Conservation (phyloP, 106 monocot species). For the Acorus gramineus region DNA sequence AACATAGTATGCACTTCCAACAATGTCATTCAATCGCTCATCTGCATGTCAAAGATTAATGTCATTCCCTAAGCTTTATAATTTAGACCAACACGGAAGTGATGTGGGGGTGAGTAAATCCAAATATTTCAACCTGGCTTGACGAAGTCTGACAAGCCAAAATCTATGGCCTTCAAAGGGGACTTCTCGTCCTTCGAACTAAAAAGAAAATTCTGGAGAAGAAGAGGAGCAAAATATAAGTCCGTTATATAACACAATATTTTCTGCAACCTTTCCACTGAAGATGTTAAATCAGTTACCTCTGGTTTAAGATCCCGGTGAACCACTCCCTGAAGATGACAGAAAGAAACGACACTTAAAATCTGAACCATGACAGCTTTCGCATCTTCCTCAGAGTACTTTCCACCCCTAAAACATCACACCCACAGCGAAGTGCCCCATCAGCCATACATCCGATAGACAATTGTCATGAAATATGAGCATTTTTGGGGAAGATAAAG, state of each 20-base stretch:
- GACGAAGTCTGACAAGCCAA: constrained; percentile 95
- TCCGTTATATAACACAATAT: no score
- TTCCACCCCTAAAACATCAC: constrained; percentile 63
- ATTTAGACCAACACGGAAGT: background rate
- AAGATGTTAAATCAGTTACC: constrained; percentile 26
- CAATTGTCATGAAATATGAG: background rate
- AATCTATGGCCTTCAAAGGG: constrained; percentile 85
- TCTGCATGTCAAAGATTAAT: constrained; percentile 28
- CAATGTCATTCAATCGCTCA: constrained; percentile 93
- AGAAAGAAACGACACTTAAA: constrained; percentile 67
- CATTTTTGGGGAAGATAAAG: background rate
- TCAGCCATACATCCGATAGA: no score
- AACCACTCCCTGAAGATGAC: constrained; percentile 97
- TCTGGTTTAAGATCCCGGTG: constrained; percentile 99
- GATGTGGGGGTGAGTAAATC: background rate
- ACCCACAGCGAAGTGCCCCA: background rate
- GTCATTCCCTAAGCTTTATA: background rate
- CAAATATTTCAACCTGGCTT: constrained; percentile 63
- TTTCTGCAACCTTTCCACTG: no score
- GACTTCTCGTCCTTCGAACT: constrained; percentile 76
- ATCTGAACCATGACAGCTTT: constrained; percentile 82
- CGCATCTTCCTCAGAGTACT: constrained; percentile 87
- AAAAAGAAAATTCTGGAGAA: constrained; percentile 87
- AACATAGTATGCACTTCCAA: constrained; percentile 98
- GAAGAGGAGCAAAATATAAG: background rate